A percentile compares a stretch with the other conserved stretches of the same genome.
Evolutionary conservation across 768 basidiomycete genomes (phyloP).

Genomic region (Mycena maculata): DNA sequence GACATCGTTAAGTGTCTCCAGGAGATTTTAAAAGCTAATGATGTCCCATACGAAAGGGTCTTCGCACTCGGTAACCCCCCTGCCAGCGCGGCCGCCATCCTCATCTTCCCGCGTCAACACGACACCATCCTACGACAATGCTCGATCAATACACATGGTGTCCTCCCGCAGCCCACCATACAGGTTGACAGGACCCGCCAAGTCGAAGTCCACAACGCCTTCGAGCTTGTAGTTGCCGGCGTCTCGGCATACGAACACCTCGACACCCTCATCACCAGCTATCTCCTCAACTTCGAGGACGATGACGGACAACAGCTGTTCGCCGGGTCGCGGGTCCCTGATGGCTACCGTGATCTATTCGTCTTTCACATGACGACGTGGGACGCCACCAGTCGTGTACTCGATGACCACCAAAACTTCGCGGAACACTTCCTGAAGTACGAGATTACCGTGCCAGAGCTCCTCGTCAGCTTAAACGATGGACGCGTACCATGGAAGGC

Average conservation of each 20-base stretch:
- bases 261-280: too few species aligned
- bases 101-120: neutral
- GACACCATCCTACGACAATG: neutral
- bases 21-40: too few species aligned
- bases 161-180: neutral
- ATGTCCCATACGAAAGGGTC: too few species aligned
- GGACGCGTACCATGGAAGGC: constrained; percentile 4
- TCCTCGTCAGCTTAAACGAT: neutral
- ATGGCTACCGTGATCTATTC: too few species aligned
- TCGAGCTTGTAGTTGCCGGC: neutral
- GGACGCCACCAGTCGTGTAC: neutral
- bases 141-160: neutral
- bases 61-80: too few species aligned
- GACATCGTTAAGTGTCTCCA: too few species aligned
- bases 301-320: neutral
- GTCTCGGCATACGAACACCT: too few species aligned
- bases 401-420: neutral
- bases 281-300: neutral
- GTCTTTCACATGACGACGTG: neutral
- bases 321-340: neutral
- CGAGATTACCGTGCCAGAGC: neutral
- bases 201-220: neutral
- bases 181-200: neutral
- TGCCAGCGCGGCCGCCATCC: too few species aligned
- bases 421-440: neutral